Evolutionary conservation across 148 eudicot species (phyloP).

Genomic region (Chenopodium album): DNA sequence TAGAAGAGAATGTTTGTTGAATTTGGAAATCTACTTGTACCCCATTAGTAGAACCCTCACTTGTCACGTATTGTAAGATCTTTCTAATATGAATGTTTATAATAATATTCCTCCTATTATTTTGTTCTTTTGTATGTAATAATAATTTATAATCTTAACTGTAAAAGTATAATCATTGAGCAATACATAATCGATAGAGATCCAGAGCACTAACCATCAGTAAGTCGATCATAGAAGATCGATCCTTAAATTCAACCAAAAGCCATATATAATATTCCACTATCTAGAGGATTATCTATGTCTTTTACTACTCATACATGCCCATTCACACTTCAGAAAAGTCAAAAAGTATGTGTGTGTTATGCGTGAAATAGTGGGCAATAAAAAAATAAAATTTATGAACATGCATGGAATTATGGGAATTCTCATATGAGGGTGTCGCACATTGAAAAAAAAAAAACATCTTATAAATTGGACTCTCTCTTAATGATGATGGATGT

Average conservation of each 20-base stretch:
- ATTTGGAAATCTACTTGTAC: background rate
- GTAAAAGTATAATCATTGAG: background rate
- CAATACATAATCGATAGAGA: background rate
- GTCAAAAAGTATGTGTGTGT: background rate
- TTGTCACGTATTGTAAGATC: background rate
- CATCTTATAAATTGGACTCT: no score
- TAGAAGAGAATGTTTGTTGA: background rate
- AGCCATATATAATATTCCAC: conserved; percentile 5
- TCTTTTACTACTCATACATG: background rate
- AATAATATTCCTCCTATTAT: no score
- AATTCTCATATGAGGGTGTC: no score
- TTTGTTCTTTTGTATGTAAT: no score
- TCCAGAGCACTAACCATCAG: background rate
- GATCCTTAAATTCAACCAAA: conserved; percentile 11
- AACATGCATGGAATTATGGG: no score
- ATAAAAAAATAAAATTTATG: no score
- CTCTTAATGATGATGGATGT: no score
- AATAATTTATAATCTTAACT: no score
- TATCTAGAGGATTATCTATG: background rate
- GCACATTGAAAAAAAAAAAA: no score
- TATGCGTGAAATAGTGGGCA: no score
- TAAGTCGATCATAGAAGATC: background rate
- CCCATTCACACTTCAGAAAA: conserved; percentile 6
- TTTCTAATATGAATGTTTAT: background rate
- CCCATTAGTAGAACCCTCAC: background rate